Evolutionary conservation across 139 green algal species (phyloP).

Genomic region (Chlorella sp.): DNA sequence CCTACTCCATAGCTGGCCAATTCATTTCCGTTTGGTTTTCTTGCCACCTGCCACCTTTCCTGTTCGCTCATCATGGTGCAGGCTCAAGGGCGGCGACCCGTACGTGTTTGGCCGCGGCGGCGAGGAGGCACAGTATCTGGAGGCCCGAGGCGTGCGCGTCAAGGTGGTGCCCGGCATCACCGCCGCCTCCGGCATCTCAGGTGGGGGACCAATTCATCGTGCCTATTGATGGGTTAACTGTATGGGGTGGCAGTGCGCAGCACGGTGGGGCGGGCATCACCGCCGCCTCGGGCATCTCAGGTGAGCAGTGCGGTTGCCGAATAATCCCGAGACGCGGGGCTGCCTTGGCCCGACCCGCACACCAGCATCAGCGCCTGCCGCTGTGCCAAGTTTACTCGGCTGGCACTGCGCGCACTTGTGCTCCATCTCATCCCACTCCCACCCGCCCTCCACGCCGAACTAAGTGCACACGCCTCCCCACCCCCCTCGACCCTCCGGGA

Average conservation of each 20-base stretch:
- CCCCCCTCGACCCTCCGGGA: not conserved
- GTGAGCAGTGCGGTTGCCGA: too few relatives aligned
- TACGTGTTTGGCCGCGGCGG: slow-evolving; percentile 96
- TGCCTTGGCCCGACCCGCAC: too few relatives aligned
- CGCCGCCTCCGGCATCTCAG: slow-evolving; percentile 27
- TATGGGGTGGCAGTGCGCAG: slow-evolving; percentile 63
- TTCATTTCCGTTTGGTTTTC: not conserved
- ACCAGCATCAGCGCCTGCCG: too few relatives aligned
- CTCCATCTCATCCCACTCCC: slow-evolving; percentile 70
- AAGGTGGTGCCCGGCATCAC: slow-evolving; percentile 84
- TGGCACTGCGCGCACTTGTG: too few relatives aligned
- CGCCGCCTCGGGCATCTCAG: slow-evolving; percentile 26
- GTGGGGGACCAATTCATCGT: too few relatives aligned
- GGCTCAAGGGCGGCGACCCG: slow-evolving; percentile 95
- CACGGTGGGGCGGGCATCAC: slow-evolving; percentile 84
- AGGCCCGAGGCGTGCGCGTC: slow-evolving; percentile 79
- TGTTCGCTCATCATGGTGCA: not conserved
- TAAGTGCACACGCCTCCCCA: too few relatives aligned
- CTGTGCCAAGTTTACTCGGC: too few relatives aligned
- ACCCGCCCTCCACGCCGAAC: slow-evolving; percentile 52
- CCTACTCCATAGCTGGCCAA: too few relatives aligned
- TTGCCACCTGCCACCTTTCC: not conserved
- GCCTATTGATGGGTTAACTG: not conserved
- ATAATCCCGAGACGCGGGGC: too few relatives aligned
- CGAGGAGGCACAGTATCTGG: slow-evolving; percentile 92